These are phyloP conservation scores for Lichina pygmaea DNA, from an alignment of 495 filamentous ascomycete species.

Conservation along the genomic window DNA sequence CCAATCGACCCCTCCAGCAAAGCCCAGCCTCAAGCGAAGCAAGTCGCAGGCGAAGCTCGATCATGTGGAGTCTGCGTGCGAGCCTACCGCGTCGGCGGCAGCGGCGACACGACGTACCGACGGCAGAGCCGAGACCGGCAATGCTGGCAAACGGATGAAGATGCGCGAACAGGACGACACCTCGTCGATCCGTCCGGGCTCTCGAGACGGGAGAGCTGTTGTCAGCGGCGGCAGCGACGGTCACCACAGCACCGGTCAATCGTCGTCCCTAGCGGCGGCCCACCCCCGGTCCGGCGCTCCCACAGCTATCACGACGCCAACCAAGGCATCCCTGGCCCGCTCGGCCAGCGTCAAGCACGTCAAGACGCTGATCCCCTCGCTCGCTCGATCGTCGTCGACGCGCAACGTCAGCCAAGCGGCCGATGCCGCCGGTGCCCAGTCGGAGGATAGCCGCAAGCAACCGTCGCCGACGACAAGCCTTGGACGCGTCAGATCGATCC, in stretches of 20 bases:
- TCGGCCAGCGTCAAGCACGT: constrained; percentile 27
- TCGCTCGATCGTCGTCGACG: constrained; percentile 18
- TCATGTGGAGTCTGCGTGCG: constrained; percentile 15
- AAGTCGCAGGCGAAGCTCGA: constrained; percentile 50
- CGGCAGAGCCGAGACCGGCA: constrained; percentile 7
- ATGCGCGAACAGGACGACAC: constrained; percentile 28
- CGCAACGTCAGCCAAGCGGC: not conserved
- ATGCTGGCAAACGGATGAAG: constrained; percentile 35
- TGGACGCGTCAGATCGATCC: constrained; percentile 26
- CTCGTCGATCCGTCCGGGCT: constrained; percentile 23
- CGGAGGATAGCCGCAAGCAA: constrained; percentile 1
- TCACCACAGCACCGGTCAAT: constrained; percentile 6
- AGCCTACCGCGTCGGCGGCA: not conserved
- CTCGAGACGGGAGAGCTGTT: constrained; percentile 7
- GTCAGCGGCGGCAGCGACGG: not conserved
- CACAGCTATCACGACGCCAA: constrained; percentile 41
- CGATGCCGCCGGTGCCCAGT: not conserved
- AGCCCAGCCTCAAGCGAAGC: constrained; percentile 32
- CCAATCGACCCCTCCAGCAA: not conserved
- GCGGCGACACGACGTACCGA: not conserved
- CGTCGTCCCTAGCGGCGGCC: too few species aligned
- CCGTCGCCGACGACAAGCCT: not conserved
- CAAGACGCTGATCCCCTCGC: constrained; percentile 27
- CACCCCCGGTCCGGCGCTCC: constrained; percentile 1
- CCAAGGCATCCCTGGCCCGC: constrained; percentile 50